Percentiles rank a stretch among this genome's conserved stretches.
Conservation (phyloP, 805 yeast genomes). For the Saccharomycopsis javanensis region DNA sequence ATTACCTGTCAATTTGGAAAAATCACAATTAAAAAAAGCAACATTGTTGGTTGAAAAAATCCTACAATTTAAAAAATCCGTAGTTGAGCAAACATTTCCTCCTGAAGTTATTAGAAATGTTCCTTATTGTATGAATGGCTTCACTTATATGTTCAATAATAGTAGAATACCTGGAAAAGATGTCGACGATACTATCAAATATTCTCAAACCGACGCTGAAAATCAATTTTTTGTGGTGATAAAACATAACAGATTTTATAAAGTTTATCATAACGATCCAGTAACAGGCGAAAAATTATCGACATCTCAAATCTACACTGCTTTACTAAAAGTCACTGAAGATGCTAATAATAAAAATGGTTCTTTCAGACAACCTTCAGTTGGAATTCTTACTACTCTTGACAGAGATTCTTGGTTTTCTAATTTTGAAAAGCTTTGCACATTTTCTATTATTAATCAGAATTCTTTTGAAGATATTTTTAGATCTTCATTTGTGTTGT, state of each 20-base stretch:
- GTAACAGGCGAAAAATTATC: conserved; percentile 34
- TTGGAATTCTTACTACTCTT: conserved; percentile 75
- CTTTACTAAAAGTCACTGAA: conserved; percentile 42
- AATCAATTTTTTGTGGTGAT: conserved; percentile 66
- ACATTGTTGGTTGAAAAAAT: conserved; percentile 63
- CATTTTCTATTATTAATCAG: conserved; percentile 49
- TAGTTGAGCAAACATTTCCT: conserved; percentile 64
- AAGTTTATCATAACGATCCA: conserved; percentile 49
- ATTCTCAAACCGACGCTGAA: conserved; percentile 29
- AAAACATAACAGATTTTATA: conserved; percentile 72
- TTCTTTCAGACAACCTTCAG: conserved; percentile 29
- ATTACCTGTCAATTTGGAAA: conserved; percentile 39
- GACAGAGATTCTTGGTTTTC: conserved; percentile 77
- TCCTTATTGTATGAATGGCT: conserved; percentile 94
- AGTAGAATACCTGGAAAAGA: conserved; percentile 66
- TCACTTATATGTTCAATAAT: conserved; percentile 83
- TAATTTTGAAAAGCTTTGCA: conserved; percentile 46
- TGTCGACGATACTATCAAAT: conserved; percentile 52
- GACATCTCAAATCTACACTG: conserved; percentile 42
- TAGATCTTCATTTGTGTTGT: conserved; percentile 69
- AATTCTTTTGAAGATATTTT: conserved; percentile 58
- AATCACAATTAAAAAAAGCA: conserved; percentile 62
- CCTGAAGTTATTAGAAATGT: conserved; percentile 65
- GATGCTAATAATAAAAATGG: conserved; percentile 18
- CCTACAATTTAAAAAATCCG: conserved; percentile 52